These are phyloP conservation scores for Moniliella sp. DNA, from an alignment of 1,284 basidiomycete genomes.

Conservation along the genomic window DNA sequence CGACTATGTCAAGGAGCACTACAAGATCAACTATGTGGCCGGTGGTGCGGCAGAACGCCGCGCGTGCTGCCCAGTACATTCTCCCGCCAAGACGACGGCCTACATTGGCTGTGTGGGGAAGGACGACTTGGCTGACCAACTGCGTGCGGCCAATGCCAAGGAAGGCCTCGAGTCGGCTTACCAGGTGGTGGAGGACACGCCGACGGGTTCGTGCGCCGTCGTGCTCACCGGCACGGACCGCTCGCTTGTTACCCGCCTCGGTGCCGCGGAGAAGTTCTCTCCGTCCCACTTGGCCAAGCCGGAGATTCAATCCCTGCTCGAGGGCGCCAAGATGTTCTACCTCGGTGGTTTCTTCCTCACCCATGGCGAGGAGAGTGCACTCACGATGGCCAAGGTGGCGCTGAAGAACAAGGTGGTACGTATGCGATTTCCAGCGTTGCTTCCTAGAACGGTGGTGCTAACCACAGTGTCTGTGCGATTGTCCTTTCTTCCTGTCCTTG, in stretches of 20 bases:
- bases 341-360: slow-evolving; percentile 95
- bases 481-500: not conserved
- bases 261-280: slow-evolving; percentile 71
- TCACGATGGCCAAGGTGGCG: slow-evolving; percentile 62
- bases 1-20: slow-evolving; percentile 58
- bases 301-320: slow-evolving; percentile 53
- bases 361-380: slow-evolving; percentile 56
- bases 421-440: too few relatives aligned
- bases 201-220: slow-evolving; percentile 91
- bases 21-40: slow-evolving; percentile 71
- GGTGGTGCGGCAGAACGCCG: slow-evolving; percentile 93
- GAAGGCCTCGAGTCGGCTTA: slow-evolving; percentile 78
- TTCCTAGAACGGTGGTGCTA: too few relatives aligned
- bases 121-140: slow-evolving; percentile 69
- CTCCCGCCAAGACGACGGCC: slow-evolving; percentile 56
- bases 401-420: slow-evolving; percentile 53
- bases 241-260: slow-evolving; percentile 76
- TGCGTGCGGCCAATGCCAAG: slow-evolving; percentile 73
- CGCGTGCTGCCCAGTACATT: slow-evolving; percentile 77
- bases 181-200: slow-evolving; percentile 60
- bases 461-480: slow-evolving; percentile 1
- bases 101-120: slow-evolving; percentile 86
- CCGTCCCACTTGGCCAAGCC: slow-evolving; percentile 57
- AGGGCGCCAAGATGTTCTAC: slow-evolving; percentile 68
- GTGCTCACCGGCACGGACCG: slow-evolving; percentile 80